Conservation (phyloP, 768 basidiomycete species). For the Rubroboletus satanas region DNA sequence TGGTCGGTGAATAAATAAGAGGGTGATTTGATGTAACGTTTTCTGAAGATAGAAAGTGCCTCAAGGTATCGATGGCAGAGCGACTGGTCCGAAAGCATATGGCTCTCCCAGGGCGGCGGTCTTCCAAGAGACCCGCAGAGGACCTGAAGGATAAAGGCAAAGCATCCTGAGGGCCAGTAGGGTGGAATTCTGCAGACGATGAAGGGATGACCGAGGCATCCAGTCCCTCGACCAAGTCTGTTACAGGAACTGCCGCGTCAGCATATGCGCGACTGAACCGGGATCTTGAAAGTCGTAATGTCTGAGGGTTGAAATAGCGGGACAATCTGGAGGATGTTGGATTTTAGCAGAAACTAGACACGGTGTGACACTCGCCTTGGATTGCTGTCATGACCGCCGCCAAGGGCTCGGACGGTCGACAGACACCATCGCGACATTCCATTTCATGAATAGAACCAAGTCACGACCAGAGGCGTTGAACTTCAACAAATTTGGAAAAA, state of each 20-base stretch:
- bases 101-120: not conserved
- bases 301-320: not conserved
- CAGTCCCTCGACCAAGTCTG: not conserved
- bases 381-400: conserved; percentile 33
- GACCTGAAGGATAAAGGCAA: not conserved
- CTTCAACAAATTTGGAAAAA: not conserved
- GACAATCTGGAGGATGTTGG: conserved; percentile 4
- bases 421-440: conserved; percentile 78
- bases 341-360: not conserved
- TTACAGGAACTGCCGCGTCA: not conserved
- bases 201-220: not conserved
- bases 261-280: not conserved
- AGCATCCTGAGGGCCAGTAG: not conserved
- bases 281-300: not conserved
- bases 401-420: conserved; percentile 47
- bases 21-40: conserved; percentile 9
- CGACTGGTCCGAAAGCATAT: not conserved
- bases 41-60: conserved; percentile 12
- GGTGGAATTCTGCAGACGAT: not conserved
- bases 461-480: not conserved
- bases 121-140: not conserved
- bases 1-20: conserved; percentile 25
- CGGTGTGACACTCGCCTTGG: conserved; percentile 19
- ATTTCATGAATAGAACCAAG: conserved; percentile 43
- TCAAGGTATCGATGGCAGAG: conserved; percentile 15